Conservation (phyloP, 2,329 filamentous ascomycete species). For the Magnaporthiopsis incrustans region DNA sequence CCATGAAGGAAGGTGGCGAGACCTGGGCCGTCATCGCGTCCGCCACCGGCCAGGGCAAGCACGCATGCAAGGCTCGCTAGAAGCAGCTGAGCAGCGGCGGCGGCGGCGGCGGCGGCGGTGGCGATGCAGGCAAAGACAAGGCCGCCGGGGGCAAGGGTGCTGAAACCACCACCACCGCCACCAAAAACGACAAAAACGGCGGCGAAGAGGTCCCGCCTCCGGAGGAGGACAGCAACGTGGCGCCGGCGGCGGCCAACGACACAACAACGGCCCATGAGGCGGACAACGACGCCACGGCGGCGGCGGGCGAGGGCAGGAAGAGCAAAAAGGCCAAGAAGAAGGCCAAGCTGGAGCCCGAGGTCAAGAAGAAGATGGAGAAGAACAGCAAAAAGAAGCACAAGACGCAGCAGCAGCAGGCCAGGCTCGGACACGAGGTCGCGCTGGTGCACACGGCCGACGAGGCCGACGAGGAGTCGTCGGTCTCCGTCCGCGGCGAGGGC, state of each 20-base stretch:
- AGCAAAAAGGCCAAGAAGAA: constrained; percentile 5
- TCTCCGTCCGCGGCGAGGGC: not conserved
- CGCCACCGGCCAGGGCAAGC: constrained; percentile 8
- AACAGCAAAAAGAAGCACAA: constrained; percentile 5
- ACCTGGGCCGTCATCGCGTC: constrained; percentile 11
- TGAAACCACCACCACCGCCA: not conserved
- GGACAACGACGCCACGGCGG: constrained; percentile 1
- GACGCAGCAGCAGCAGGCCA: not conserved
- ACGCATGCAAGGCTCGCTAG: constrained; percentile 6
- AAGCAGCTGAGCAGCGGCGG: constrained; percentile 4
- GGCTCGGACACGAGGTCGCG: not conserved
- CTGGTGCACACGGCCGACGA: not conserved
- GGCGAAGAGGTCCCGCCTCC: not conserved
- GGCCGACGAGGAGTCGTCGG: not conserved
- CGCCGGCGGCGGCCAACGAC: not conserved
- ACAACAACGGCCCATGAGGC: constrained; percentile 5
- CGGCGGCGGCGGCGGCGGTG: constrained; percentile 1
- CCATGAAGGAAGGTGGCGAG: constrained; percentile 14
- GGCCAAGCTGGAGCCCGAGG: not conserved
- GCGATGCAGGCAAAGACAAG: not conserved
- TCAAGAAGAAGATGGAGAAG: constrained; percentile 3
- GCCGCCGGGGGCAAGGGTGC: not conserved
- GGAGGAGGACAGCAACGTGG: constrained; percentile 3
- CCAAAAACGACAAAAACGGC: not conserved
- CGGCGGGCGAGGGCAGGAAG: not conserved